phyloP scores from a whole-genome alignment of 2,329 filamentous ascomycete genomes.

The Curvularia spicifera region DNA sequence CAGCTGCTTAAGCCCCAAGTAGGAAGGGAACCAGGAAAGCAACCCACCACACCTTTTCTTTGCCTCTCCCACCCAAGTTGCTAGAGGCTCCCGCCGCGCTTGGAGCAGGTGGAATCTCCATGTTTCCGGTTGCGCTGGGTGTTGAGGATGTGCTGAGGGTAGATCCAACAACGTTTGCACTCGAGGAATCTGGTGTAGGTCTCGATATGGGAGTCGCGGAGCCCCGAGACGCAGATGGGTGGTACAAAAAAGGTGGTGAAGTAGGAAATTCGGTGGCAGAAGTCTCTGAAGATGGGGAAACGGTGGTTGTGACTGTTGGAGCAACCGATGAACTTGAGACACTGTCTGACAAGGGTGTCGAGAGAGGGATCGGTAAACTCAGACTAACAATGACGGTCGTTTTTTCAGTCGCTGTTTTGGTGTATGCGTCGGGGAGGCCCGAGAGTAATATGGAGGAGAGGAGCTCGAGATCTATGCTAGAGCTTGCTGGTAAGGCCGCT shows the following conservation, averaged over 20 bases:
- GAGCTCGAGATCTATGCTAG: constrained; percentile 8
- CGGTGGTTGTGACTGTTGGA: background rate
- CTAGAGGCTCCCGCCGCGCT: constrained; percentile 26
- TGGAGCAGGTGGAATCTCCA: constrained; percentile 38
- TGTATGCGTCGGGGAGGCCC: background rate
- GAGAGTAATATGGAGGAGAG: constrained; percentile 13
- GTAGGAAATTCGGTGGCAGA: constrained; percentile 3
- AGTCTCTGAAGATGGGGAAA: background rate
- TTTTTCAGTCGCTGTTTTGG: background rate
- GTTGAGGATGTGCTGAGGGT: constrained; percentile 23
- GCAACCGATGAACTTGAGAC: background rate
- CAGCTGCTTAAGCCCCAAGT: constrained; percentile 1
- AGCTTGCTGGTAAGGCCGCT: constrained; percentile 1
- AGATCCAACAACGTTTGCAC: constrained; percentile 13
- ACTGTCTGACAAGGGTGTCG: background rate
- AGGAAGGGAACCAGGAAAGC: constrained; percentile 32
- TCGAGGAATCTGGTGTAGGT: constrained; percentile 12
- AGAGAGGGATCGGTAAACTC: background rate
- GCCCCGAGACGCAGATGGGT: constrained; percentile 13
- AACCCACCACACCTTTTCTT: constrained; percentile 44
- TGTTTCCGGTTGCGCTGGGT: constrained; percentile 20
- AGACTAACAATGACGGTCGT: background rate
- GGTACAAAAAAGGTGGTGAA: constrained; percentile 11
- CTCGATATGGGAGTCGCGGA: constrained; percentile 15
- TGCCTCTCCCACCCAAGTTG: constrained; percentile 11